These are phyloP conservation scores for Fusarium lateritium DNA, from an alignment of 2,329 filamentous ascomycete genomes.

Conservation along the genomic window DNA sequence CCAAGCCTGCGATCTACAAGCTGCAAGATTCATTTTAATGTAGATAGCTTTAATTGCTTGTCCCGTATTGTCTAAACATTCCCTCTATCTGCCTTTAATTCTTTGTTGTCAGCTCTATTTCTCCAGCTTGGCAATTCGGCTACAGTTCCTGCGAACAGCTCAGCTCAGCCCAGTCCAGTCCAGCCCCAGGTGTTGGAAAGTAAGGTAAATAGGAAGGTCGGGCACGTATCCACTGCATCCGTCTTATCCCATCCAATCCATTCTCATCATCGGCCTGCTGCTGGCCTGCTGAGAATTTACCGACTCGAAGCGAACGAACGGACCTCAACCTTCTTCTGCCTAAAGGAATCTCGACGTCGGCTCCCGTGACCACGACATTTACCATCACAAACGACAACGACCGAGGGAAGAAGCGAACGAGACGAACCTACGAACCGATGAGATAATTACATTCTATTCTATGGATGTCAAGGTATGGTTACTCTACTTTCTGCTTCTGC, in stretches of 20 bases:
- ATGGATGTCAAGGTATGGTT: constrained; percentile 29
- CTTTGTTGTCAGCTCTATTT: background rate
- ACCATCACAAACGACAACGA: constrained; percentile 8
- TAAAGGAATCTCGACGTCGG: constrained; percentile 43
- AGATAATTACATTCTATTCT: constrained; percentile 14
- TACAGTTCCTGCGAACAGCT: constrained; percentile 25
- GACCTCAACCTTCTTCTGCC: constrained; percentile 46
- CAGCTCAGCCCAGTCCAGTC: constrained; percentile 21
- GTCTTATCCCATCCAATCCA: constrained; percentile 43
- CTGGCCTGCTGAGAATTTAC: constrained; percentile 42
- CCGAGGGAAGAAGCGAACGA: constrained; percentile 18
- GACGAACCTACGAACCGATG: constrained; percentile 20
- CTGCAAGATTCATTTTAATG: constrained; percentile 8
- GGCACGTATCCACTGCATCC: constrained; percentile 45
- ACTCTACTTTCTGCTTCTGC: background rate
- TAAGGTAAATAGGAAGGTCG: constrained; percentile 43
- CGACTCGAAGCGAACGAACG: constrained; percentile 43
- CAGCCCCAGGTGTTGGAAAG: constrained; percentile 12
- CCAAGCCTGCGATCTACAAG: constrained; percentile 19
- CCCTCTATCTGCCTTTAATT: background rate
- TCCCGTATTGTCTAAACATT: background rate
- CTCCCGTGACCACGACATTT: constrained; percentile 40
- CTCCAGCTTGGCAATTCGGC: background rate
- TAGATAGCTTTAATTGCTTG: constrained; percentile 7
- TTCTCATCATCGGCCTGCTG: constrained; percentile 30